Evolutionary conservation across 2,329 filamentous ascomycete genomes (phyloP), one percentile per base, ranked within the genome.

Genomic region (Alternaria panax): DNA sequence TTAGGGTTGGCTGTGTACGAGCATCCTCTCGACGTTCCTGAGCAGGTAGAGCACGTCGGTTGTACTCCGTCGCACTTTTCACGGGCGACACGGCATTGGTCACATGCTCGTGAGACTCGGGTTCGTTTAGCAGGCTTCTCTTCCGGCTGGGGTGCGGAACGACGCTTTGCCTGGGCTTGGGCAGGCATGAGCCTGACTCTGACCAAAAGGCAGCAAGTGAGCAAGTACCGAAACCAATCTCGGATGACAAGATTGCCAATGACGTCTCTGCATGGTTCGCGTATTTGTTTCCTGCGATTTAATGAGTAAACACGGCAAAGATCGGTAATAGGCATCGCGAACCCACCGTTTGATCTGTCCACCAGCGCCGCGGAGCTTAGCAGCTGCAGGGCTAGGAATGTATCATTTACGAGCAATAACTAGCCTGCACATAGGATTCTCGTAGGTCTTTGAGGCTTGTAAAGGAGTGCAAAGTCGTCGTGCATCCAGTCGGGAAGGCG

Each of bases 11-110:
- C 85, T 62, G 90, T 87, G 74, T 93, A 93, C 16, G 88, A 88
- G 75, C 91, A 93, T 32, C 82, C 75, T 48, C 90, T 83, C 54
- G 85, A 86, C 60, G 89, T 85, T 5, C 85, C 81, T 7, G 83
- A 82, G 78, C 90, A 92, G 3, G 88, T 88, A 46, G 86, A 87
- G 74, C 90, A 92, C 14, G 82, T 80, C 6, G 90, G 90, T 64
- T 88, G 86, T 11, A 81, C 80, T 16, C 90, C 90, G 69, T 92
- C 89, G 76, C 90, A 92, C 71, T 90, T 91, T 75, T 92, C 89
- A 62, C 88, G 85, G 51, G 87, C 87, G 14, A 83, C 82, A 46
- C 89, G 84, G 71, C 89, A 91, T 65, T 87, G 87, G 69, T 91
- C 88, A 76, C 89, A 91, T 32, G 89, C 89, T 62, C 88, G 82